phyloP scores from a whole-genome alignment of 352 stramenopile genomes.

The Phytopythium ostracodes region DNA sequence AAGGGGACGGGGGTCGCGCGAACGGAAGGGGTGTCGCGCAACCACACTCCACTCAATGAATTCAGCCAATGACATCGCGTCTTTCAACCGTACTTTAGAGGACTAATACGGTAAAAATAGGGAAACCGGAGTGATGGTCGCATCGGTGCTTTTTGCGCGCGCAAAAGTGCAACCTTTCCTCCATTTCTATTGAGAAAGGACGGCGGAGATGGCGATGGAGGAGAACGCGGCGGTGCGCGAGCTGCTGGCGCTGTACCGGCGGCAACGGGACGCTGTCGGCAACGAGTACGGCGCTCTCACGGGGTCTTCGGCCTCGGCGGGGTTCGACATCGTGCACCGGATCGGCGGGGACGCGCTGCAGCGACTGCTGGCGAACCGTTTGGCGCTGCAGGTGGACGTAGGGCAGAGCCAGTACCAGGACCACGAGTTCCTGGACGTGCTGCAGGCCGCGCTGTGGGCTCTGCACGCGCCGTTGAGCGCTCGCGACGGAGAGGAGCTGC shows the following conservation, averaged over 20 bases:
- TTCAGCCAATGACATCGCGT: background rate
- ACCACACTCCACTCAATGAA: background rate
- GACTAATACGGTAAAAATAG: constrained; percentile 1
- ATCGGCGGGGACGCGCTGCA: constrained; percentile 24
- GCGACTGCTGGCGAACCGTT: constrained; percentile 13
- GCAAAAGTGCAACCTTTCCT: constrained; percentile 4
- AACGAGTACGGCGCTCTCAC: background rate
- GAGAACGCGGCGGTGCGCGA: constrained; percentile 11
- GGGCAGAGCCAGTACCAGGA: constrained; percentile 32
- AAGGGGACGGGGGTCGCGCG: background rate
- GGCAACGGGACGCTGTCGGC: constrained; percentile 4
- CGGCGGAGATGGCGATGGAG: background rate
- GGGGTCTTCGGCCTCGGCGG: background rate
- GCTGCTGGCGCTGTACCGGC: constrained; percentile 26
- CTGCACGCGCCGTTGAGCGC: constrained; percentile 13
- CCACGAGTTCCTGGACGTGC: constrained; percentile 21
- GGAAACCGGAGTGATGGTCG: background rate
- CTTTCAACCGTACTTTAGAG: background rate
- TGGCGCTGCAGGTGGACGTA: constrained; percentile 15
- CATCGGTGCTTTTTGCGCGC: too few species aligned
- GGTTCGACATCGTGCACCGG: constrained; percentile 13
- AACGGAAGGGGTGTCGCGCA: background rate
- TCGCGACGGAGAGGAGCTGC: constrained; percentile 20
- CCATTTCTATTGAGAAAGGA: background rate
- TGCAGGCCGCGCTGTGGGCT: constrained; percentile 38